phyloP scores from a whole-genome alignment of 176 grass and related monocot genomes.

The Aechmea fasciata region DNA sequence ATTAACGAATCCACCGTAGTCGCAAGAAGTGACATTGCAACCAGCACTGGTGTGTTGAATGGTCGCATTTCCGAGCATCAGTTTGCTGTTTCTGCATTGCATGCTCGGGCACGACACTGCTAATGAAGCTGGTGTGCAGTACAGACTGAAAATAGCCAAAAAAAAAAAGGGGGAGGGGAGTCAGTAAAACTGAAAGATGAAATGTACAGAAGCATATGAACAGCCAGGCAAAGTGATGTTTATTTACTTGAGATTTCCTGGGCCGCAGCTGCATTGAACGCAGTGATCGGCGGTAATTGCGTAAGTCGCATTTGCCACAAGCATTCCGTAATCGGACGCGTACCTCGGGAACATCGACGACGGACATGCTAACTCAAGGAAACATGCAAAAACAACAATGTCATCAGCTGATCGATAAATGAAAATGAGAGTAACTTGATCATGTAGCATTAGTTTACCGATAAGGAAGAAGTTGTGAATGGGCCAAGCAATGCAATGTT shows the following conservation, averaged over 20 bases:
- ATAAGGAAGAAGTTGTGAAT: no score
- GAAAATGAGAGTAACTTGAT: no score
- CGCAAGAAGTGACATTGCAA: constrained; percentile 84
- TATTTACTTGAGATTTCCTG: constrained; percentile 83
- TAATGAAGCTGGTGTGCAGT: constrained; percentile 68
- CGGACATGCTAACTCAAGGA: constrained; percentile 52
- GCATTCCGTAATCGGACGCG: constrained; percentile 65
- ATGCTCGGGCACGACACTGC: constrained; percentile 74
- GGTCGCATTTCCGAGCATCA: constrained; percentile 69
- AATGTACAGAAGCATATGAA: not conserved
- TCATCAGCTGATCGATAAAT: not conserved
- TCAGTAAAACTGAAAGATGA: constrained; percentile 3
- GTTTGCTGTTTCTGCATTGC: constrained; percentile 71
- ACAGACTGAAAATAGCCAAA: constrained; percentile 40
- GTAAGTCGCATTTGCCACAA: constrained; percentile 86
- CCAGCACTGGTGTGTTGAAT: constrained; percentile 43
- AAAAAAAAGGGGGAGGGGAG: not conserved
- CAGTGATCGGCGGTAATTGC: constrained; percentile 64
- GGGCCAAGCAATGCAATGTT: no score
- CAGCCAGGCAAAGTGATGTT: not conserved
- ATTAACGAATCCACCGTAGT: constrained; percentile 77
- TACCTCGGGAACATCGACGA: constrained; percentile 64
- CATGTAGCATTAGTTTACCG: no score
- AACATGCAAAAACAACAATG: constrained; percentile 9
- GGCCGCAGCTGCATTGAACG: constrained; percentile 86